A percentile compares a stretch with the other conserved stretches of the same genome.
These are phyloP conservation scores for Tillandsia leiboldiana DNA, from an alignment of 176 grass and related monocot genomes.

Conservation along the genomic window DNA sequence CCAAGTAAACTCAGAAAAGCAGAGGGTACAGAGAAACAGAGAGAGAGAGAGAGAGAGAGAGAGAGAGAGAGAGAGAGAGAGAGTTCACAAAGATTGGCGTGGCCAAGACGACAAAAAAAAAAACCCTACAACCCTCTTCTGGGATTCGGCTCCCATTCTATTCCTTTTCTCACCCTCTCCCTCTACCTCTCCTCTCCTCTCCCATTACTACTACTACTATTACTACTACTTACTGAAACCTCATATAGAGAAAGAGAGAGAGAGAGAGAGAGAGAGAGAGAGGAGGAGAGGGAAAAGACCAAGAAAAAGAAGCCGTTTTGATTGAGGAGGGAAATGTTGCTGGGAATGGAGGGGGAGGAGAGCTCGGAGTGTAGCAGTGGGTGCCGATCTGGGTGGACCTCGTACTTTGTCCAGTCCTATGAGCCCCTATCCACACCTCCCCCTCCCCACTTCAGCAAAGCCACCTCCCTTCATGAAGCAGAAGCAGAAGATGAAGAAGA, in stretches of 20 bases:
- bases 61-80: no score
- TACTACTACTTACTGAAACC: neutral
- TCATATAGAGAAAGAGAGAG: neutral
- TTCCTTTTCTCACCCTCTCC: slow-evolving; percentile 1
- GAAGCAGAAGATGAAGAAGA: slow-evolving; percentile 43
- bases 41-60: no score
- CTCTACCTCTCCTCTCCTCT: neutral
- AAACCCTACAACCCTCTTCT: neutral
- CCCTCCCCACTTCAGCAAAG: slow-evolving; percentile 6
- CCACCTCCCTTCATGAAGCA: neutral
- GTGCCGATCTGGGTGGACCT: slow-evolving; percentile 97
- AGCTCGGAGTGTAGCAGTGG: slow-evolving; percentile 94
- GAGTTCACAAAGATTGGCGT: neutral
- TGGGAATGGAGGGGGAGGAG: slow-evolving; percentile 35
- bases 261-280: neutral
- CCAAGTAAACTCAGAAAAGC: slow-evolving; percentile 13
- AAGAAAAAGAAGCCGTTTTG: no score
- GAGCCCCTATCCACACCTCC: slow-evolving; percentile 1
- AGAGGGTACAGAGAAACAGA: neutral
- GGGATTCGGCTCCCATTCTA: slow-evolving; percentile 13
- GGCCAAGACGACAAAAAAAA: slow-evolving; percentile 23
- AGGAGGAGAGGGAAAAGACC: neutral
- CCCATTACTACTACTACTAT: no score
- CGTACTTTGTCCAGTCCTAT: slow-evolving; percentile 66
- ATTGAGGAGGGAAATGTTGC: slow-evolving; percentile 14